Conservation (phyloP, 805 yeast species). For the Metschnikowia bowlesiae region DNA sequence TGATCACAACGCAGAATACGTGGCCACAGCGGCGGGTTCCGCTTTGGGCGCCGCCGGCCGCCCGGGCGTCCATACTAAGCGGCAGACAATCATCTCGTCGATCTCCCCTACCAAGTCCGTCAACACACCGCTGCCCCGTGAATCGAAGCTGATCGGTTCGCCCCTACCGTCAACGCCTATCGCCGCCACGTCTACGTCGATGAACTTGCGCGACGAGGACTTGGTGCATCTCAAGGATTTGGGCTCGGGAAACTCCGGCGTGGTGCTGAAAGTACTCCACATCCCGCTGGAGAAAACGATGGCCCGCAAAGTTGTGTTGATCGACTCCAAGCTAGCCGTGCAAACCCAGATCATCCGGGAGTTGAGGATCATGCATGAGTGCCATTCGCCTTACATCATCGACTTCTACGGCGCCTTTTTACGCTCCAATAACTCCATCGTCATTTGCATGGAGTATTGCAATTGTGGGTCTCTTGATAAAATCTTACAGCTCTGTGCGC, state of each 20-base stretch:
- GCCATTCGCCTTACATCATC: conserved; percentile 77
- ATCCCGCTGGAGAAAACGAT: conserved; percentile 81
- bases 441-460: conserved; percentile 93
- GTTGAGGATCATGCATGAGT: conserved; percentile 84
- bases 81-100: conserved; percentile 40
- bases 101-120: conserved; percentile 35
- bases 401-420: conserved; percentile 90
- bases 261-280: conserved; percentile 83
- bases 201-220: conserved; percentile 48
- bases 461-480: conserved; percentile 91
- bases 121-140: conserved; percentile 7
- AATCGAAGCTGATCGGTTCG: background rate
- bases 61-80: conserved; percentile 15
- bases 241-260: conserved; percentile 94
- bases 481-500: conserved; percentile 50
- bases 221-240: conserved; percentile 68
- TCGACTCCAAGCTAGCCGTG: conserved; percentile 74
- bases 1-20: background rate
- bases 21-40: conserved; percentile 2
- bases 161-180: conserved; percentile 26
- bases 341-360: conserved; percentile 86
- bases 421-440: conserved; percentile 59
- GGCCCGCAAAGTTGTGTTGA: conserved; percentile 85
- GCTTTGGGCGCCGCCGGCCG: conserved; percentile 2
- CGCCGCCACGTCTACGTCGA: conserved; percentile 27